Percentiles rank a stretch among this genome's conserved stretches.
These are phyloP conservation scores for Moesziomyces sp. DNA, from an alignment of 1,284 basidiomycete genomes.

Conservation along the genomic window DNA sequence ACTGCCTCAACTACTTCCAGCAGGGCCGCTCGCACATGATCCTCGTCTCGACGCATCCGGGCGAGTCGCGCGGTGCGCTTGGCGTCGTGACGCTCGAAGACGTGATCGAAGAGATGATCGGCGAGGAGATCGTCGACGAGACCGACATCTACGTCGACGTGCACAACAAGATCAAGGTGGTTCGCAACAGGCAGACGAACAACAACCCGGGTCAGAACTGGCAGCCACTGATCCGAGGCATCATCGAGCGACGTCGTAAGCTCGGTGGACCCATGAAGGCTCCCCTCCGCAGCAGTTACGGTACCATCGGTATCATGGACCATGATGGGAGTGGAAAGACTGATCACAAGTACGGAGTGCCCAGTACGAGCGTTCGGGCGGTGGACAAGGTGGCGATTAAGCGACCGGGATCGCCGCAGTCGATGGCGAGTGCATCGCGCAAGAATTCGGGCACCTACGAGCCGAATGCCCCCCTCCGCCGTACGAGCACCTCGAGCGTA, in stretches of 20 bases:
- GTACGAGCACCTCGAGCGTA: slow-evolving; percentile 29
- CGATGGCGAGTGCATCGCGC: slow-evolving; percentile 15
- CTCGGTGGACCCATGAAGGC: slow-evolving; percentile 53
- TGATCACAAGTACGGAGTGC: slow-evolving; percentile 43
- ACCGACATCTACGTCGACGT: slow-evolving; percentile 66
- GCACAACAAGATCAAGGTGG: slow-evolving; percentile 62
- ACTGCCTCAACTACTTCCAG: slow-evolving; percentile 74
- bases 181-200: slow-evolving; percentile 36
- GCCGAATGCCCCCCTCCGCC: slow-evolving; percentile 24
- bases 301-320: slow-evolving; percentile 43
- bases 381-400: slow-evolving; percentile 63
- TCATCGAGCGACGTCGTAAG: slow-evolving; percentile 65
- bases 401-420: slow-evolving; percentile 43
- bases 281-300: slow-evolving; percentile 57
- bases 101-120: slow-evolving; percentile 74
- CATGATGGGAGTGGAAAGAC: slow-evolving; percentile 11
- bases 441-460: slow-evolving; percentile 24
- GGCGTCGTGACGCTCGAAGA: slow-evolving; percentile 71
- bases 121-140: slow-evolving; percentile 66
- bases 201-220: slow-evolving; percentile 48
- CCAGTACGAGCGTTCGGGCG: slow-evolving; percentile 28
- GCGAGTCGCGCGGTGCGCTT: slow-evolving; percentile 78
- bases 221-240: slow-evolving; percentile 65
- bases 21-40: slow-evolving; percentile 93
- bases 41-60: slow-evolving; percentile 84